Conservation (phyloP, 1,139 yeast genomes). For the Nakaseomyces nivariensis region DNA sequence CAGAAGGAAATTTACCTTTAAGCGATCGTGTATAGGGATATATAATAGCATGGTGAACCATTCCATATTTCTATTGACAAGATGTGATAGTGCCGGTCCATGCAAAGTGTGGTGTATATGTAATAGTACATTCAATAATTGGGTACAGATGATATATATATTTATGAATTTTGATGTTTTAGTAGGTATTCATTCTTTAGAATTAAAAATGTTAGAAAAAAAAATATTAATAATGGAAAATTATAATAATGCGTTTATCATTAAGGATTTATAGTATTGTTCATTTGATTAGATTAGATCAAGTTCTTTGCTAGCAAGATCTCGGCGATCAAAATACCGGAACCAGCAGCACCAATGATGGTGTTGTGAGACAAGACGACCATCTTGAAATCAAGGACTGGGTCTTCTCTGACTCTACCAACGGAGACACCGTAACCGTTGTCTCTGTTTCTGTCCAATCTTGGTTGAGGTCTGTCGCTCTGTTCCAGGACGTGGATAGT, state of each 20-base stretch:
- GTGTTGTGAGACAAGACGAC: slow-evolving; percentile 95
- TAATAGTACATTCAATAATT: too few relatives aligned
- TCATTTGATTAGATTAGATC: slow-evolving; percentile 33
- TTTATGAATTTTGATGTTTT: too few relatives aligned
- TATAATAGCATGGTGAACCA: too few relatives aligned
- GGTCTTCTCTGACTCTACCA: slow-evolving; percentile 89
- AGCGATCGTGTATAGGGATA: too few relatives aligned
- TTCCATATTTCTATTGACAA: too few relatives aligned
- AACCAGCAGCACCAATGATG: slow-evolving; percentile 97
- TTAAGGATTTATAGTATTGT: background rate
- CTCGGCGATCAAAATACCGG: slow-evolving; percentile 96
- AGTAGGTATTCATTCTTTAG: too few relatives aligned
- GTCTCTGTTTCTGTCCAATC: slow-evolving; percentile 94
- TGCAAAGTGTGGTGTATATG: too few relatives aligned
- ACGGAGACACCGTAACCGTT: slow-evolving; percentile 91
- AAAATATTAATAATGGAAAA: too few relatives aligned
- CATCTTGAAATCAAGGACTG: slow-evolving; percentile 89
- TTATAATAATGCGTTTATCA: background rate
- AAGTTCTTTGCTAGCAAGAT: slow-evolving; percentile 67
- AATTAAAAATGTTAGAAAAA: too few relatives aligned
- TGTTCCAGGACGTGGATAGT: slow-evolving; percentile 88
- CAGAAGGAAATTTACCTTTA: too few relatives aligned
- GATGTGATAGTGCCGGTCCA: too few relatives aligned
- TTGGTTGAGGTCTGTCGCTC: slow-evolving; percentile 92
- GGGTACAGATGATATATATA: too few relatives aligned